Evolutionary conservation across 2,329 filamentous ascomycete species (phyloP).

Genomic region (Aspergillus pseudoviridinutans): DNA sequence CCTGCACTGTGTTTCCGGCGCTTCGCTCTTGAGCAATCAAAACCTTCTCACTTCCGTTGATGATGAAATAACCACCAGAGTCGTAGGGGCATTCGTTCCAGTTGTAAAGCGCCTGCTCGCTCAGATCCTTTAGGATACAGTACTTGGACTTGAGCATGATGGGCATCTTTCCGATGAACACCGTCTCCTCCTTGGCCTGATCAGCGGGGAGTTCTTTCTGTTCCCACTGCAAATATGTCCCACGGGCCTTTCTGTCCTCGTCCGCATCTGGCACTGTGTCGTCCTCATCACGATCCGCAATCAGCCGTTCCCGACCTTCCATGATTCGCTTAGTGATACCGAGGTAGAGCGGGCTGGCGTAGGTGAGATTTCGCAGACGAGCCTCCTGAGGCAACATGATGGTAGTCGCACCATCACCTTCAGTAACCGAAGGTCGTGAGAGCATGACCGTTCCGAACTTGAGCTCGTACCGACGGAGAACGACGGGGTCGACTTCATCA

Average conservation of each 20-base stretch:
- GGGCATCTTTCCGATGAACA: constrained; percentile 92
- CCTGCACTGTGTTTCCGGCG: constrained; percentile 96
- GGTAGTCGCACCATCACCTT: constrained; percentile 83
- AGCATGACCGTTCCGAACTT: constrained; percentile 89
- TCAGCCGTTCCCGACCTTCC: constrained; percentile 71
- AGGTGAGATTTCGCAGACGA: constrained; percentile 90
- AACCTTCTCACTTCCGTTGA: constrained; percentile 98
- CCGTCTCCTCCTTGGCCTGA: constrained; percentile 63
- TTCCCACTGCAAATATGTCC: constrained; percentile 47
- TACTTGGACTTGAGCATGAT: constrained; percentile 98
- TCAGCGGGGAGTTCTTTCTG: constrained; percentile 43
- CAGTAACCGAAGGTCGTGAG: constrained; percentile 83
- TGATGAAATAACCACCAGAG: constrained; percentile 97
- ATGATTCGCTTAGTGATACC: constrained; percentile 82
- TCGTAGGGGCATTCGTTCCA: constrained; percentile 98
- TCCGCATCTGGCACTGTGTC: constrained; percentile 49
- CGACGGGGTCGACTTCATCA: constrained; percentile 69
- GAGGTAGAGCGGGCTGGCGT: constrained; percentile 86
- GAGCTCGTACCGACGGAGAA: constrained; percentile 89
- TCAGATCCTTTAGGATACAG: constrained; percentile 79
- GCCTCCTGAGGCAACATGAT: constrained; percentile 91
- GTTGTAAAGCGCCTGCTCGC: constrained; percentile 80
- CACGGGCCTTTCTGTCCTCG: constrained; percentile 44
- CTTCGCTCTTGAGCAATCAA: constrained; percentile 96
- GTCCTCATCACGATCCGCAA: constrained; percentile 63